Evolutionary conservation across 192 early-diverging fungal genomes (phyloP), one percentile per base, ranked within the genome.

Genomic region (Coemansia sp.): DNA sequence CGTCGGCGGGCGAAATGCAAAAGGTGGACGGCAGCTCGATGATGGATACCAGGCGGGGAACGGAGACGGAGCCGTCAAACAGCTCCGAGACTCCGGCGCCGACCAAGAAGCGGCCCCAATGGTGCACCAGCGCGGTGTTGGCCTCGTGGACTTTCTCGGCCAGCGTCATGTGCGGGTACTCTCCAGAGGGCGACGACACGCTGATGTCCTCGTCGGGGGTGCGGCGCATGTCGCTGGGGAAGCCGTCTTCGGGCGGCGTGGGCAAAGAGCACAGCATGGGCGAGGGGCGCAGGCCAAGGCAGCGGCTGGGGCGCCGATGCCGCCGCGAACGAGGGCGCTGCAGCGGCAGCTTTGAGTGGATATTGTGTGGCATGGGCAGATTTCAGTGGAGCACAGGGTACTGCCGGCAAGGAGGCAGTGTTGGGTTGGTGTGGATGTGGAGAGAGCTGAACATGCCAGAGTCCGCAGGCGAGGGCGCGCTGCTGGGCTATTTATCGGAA

Each of bases 1-100:
- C 73, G 50, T 76, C 73, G 28, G 40, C 62, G 3, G 73, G 73
- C 8, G 73, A 49, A 15, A 76, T 69, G 63, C 73, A 76, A 51
- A 76, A 76, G 40, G 61, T 65, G 18, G 56, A 26, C 1, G 73
- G 73, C 47, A 76, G 49, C 30, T 76, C 73, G 11, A 69, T 62
- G 38, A 59, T 56, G 8, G 73, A 76, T 6, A 76, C 47, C 2
- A 56, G 44, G 32, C 55, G 51, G 16, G 38, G 16, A 21, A 20
- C 47, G 18, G 30, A 14, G 10, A 44, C 41, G 16, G 58, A 42
- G 18, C 16, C 32, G 32, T 70, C 59, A 43, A 52, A 60, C 34
- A 76, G 67, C 52, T 76, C 73, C 40, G 59, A 38, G 21, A 76
- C 46, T 14, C 56, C 58, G 28, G 58, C 44, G 23, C 63, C 73